Base-by-base conservation (phyloP, 2,329 filamentous ascomycete genomes). In the Talaromyces funiculosus region DNA sequence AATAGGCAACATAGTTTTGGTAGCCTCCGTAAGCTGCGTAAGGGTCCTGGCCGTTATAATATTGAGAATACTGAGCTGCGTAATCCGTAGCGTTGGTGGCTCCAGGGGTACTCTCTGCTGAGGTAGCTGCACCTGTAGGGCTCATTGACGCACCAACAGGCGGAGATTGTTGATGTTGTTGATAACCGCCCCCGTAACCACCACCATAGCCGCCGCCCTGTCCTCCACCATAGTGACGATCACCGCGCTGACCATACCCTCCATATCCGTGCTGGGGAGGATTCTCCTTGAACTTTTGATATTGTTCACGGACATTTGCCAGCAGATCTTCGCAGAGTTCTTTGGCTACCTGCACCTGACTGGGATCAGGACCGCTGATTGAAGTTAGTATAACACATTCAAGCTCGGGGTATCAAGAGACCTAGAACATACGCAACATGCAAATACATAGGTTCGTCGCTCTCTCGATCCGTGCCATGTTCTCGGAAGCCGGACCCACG, bases 401-500 rank as follows among this genome's bases (percentile, higher is more conserved):
- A 18, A 1, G 31, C 31, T 18, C 54, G 18, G 16, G 10, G 8
- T 24, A 16, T 9, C 22, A 33, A 38, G 5, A 29, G 4, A 35
- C 24, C 37, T 33, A 26, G 55, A 61, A 82, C 89, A 73, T 82
- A 95, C 89, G 94, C 90, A 66, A 97, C 92, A 74, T 97, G 92
- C 49, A 99, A 82, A 71, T 92, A 97, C 92, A 99, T 97, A 2
- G 91, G 86, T 72, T 97, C 93, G 53, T 99, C 93, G 66, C 91
- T 96, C 76, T 99, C 94, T 43, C 81, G 84, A 65, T 90, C 90
- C n/a, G 92, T 95, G 33, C 88, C 86, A 51, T 88, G 86, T 73
- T 99, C 94, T 70, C 96, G 87, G 72, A 96, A 99, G 14, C 94
- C 94, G 57, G 92, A 97, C 40, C 92, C 92, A 64, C 90, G 90